Conservation (phyloP, 805 yeast genomes). For the Limtongia smithiae region DNA sequence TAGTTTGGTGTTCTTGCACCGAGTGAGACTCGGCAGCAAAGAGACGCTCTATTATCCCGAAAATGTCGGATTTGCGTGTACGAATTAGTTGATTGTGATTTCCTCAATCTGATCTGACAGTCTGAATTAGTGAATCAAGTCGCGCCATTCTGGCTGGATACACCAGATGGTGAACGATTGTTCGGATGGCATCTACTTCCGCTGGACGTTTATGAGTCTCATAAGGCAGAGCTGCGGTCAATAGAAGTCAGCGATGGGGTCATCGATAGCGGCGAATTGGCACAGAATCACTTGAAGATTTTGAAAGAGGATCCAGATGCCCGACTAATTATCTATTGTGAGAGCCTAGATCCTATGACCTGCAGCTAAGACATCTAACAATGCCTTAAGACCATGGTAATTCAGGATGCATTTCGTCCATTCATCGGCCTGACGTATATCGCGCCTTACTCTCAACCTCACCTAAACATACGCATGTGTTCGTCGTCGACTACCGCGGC, state of each 20-base stretch:
- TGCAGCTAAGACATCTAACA: neutral
- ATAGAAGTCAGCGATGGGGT: slow-evolving; percentile 1
- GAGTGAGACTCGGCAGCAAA: slow-evolving; percentile 6
- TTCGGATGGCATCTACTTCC: slow-evolving; percentile 27
- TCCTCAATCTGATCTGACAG: neutral
- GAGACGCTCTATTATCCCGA: slow-evolving; percentile 21
- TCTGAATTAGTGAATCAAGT: slow-evolving; percentile 19
- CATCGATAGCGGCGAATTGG: slow-evolving; percentile 16
- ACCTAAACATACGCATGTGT: slow-evolving; percentile 20
- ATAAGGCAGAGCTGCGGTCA: slow-evolving; percentile 2
- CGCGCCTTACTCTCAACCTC: slow-evolving; percentile 18
- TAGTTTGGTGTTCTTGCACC: slow-evolving; percentile 14
- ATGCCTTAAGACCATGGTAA: slow-evolving; percentile 10
- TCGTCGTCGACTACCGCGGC: slow-evolving; percentile 25
- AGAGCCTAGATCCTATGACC: neutral
- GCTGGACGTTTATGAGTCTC: slow-evolving; percentile 11
- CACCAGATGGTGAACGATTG: slow-evolving; percentile 12
- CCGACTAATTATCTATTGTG: slow-evolving; percentile 17
- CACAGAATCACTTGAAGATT: slow-evolving; percentile 10
- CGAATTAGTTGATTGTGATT: neutral
- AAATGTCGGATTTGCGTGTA: slow-evolving; percentile 21
- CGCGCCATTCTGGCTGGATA: slow-evolving; percentile 23
- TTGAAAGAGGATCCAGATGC: slow-evolving; percentile 20
- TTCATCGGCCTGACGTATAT: slow-evolving; percentile 19
- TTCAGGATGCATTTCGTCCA: slow-evolving; percentile 13